phyloP scores from a whole-genome alignment of 768 basidiomycete genomes.

The Russula griseocarnosa region DNA sequence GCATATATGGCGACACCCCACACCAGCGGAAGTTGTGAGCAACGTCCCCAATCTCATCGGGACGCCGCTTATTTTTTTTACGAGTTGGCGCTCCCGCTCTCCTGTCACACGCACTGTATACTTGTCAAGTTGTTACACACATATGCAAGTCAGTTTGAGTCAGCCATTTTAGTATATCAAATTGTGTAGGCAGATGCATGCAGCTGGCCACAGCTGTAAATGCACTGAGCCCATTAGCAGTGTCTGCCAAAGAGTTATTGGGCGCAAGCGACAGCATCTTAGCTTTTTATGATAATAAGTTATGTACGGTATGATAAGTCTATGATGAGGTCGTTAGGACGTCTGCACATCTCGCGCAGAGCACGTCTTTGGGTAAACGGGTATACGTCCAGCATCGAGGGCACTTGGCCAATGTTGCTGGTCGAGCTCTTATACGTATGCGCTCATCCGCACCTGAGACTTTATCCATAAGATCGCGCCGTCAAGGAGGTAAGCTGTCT shows the following conservation, averaged over 20 bases:
- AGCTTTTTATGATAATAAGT: constrained; percentile 10
- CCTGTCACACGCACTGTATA: not conserved
- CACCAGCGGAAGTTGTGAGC: not conserved
- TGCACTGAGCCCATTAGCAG: too few species aligned
- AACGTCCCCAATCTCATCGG: not conserved
- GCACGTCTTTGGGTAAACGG: constrained; percentile 42
- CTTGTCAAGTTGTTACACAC: too few species aligned
- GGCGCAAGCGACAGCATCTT: too few species aligned
- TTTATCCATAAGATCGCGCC: not conserved
- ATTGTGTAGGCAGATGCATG: not conserved
- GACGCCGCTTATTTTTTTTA: constrained; percentile 15
- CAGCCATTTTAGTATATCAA: not conserved
- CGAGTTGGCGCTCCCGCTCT: constrained; percentile 1
- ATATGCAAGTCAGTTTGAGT: not conserved
- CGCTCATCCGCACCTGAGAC: constrained; percentile 28
- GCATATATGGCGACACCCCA: constrained; percentile 23
- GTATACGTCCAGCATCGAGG: constrained; percentile 89
- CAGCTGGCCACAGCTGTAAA: too few species aligned
- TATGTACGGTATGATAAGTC: constrained; percentile 18
- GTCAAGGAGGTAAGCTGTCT: constrained; percentile 12
- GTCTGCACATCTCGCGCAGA: constrained; percentile 64
- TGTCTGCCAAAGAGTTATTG: too few species aligned
- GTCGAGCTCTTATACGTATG: constrained; percentile 53
- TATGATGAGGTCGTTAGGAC: constrained; percentile 27
- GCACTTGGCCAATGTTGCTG: constrained; percentile 66